Evolutionary conservation across 2,329 filamentous ascomycete species (phyloP), one percentile per base, ranked within the genome.

Genomic region (Rhytidhysteron rufulum): DNA sequence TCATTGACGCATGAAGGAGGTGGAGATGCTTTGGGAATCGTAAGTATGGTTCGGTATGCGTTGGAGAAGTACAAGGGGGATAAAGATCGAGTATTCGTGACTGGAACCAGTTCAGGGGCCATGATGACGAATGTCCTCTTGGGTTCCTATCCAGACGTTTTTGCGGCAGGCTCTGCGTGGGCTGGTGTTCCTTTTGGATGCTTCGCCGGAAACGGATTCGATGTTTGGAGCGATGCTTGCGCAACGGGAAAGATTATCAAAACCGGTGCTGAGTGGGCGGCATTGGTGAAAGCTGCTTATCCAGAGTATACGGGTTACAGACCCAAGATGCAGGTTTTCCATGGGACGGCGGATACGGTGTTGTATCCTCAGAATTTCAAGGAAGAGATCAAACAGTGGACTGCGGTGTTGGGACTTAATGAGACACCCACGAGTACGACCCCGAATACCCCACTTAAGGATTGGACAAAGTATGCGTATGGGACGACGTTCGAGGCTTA

Each of bases 31-130:
- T 68, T 71, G 32, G 65, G 67, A 1, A 75, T 81, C 39, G 71
- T 70, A 24, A 77, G 73, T 53, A 79, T 80, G 75, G 74, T 79
- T 24, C 62, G 56, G 19, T 78, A 75, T 47, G 63, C 72, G 3
- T 52, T 79, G 9, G 38, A 50, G 8, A 67, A 65, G 49, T 78
- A 79, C 55, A 57, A 60, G 1, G 75, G 63, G 19, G 72, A 80
- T 51, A 46, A 65, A 33, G 60, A 50, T 44, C 65, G 64, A 37
- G 71, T 80, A 5, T 79, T 71, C 43, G 72, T 71, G 3, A 75
- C 71, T 1, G 77, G 77, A 13, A 56, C 64, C 31, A 70, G 65
- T 34, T 74, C 71, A 1, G 72, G 73, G 20, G 73, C 66, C 22
- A 75, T 75, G 72, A 75, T 76, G 71, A 73, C 71, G 19, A 67